Evolutionary conservation across 2,329 filamentous ascomycete species (phyloP).

Genomic region (Paecilomyces niveus): DNA sequence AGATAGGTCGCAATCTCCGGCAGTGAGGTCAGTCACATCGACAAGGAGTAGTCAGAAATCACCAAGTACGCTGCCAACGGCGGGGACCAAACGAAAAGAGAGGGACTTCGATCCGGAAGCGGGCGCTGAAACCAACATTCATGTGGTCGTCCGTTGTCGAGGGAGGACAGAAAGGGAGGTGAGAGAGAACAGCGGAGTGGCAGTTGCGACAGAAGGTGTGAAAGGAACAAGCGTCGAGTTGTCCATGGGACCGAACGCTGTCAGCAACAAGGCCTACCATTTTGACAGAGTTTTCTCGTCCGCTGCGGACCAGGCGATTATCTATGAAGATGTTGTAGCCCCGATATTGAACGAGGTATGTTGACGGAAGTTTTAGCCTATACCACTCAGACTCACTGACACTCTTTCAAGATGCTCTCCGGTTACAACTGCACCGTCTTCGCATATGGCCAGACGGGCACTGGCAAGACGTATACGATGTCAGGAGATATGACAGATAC

Average conservation of each 20-base stretch:
- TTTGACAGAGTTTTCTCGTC: conserved; percentile 97
- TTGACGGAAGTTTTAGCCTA: neutral
- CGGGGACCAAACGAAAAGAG: conserved; percentile 75
- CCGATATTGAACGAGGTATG: conserved; percentile 87
- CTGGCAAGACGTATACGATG: conserved; percentile 99
- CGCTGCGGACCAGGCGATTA: conserved; percentile 84
- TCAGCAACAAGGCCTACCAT: conserved; percentile 93
- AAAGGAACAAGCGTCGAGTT: conserved; percentile 78
- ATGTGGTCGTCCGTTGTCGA: conserved; percentile 90
- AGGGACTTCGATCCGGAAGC: conserved; percentile 68
- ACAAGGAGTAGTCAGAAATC: conserved; percentile 34
- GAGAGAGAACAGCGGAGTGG: conserved; percentile 87
- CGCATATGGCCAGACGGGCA: conserved; percentile 95
- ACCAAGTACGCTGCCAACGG: conserved; percentile 41
- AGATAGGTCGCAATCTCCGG: conserved; percentile 59
- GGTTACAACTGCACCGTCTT: conserved; percentile 99
- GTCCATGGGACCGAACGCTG: conserved; percentile 83
- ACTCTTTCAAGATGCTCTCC: conserved; percentile 63
- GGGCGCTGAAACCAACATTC: conserved; percentile 88
- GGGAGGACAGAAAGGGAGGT: conserved; percentile 90
- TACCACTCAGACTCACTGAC: neutral
- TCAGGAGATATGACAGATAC: conserved; percentile 92
- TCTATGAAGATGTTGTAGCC: conserved; percentile 91
- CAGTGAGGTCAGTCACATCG: conserved; percentile 53
- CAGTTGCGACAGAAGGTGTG: conserved; percentile 79